phyloP scores from a whole-genome alignment of 106 monocot genomes.

The Alisma plantagoaquatica region DNA sequence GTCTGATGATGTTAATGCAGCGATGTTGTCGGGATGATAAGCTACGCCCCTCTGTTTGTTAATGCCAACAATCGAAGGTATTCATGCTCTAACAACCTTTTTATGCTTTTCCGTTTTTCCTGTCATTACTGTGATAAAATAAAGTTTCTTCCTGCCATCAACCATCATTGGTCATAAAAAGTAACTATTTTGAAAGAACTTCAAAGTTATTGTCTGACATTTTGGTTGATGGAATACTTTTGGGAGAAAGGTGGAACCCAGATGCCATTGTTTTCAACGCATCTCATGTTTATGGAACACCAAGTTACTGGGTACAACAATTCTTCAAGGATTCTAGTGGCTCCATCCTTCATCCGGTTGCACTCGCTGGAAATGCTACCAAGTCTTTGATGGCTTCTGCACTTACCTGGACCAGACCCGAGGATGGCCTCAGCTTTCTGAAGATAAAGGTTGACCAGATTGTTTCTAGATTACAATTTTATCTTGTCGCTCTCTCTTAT shows the following conservation, averaged over 20 bases:
- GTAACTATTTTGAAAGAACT: background rate
- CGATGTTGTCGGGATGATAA: conserved; percentile 78
- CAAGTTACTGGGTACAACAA: conserved; percentile 97
- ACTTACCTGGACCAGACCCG: conserved; percentile 47
- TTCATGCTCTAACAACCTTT: background rate
- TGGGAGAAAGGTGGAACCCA: conserved; percentile 48
- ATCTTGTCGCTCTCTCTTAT: background rate
- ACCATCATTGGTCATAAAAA: background rate
- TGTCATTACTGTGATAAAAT: too few relatives aligned
- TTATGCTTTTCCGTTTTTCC: background rate
- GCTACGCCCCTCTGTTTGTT: conserved; percentile 86
- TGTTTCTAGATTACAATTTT: background rate
- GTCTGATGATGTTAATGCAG: too few relatives aligned
- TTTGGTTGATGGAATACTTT: background rate
- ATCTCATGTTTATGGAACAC: conserved; percentile 81
- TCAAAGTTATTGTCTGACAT: background rate
- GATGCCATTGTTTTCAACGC: conserved; percentile 96
- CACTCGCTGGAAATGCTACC: conserved; percentile 24
- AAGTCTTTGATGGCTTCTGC: conserved; percentile 62
- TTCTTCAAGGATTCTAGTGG: conserved; percentile 82
- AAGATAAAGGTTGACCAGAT: conserved; percentile 58
- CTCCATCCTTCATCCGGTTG: conserved; percentile 47
- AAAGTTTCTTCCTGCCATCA: background rate
- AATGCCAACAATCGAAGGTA: conserved; percentile 75
- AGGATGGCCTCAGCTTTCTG: conserved; percentile 36